Evolutionary conservation across 768 basidiomycete genomes (phyloP).

Genomic region (Lentinula sp.): DNA sequence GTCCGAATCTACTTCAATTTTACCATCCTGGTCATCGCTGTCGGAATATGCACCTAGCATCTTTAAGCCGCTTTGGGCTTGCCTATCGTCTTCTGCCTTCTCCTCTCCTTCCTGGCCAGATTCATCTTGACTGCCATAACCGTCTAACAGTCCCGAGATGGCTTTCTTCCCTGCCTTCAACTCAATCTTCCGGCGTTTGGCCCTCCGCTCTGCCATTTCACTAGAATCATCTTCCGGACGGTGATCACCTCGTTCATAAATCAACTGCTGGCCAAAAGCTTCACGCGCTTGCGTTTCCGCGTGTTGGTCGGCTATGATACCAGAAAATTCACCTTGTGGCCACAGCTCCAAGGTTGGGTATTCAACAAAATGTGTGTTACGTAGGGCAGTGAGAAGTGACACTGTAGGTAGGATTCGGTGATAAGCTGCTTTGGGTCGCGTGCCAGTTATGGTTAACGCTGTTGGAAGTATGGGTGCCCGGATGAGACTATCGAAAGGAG

Average conservation of each 20-base stretch:
- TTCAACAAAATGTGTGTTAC: constrained; percentile 68
- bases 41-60: constrained; percentile 41
- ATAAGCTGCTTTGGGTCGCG: constrained; percentile 32
- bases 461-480: constrained; percentile 30
- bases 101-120: constrained; percentile 26
- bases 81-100: constrained; percentile 24
- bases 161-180: constrained; percentile 44
- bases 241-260: neutral
- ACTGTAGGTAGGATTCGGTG: constrained; percentile 50
- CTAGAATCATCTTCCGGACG: constrained; percentile 3
- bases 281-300: constrained; percentile 13
- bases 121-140: constrained; percentile 49
- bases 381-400: constrained; percentile 42
- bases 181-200: constrained; percentile 56
- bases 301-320: constrained; percentile 49
- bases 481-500: constrained; percentile 57
- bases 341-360: constrained; percentile 80
- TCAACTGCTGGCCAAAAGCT: constrained; percentile 12
- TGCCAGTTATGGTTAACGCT: constrained; percentile 9
- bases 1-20: constrained; percentile 28
- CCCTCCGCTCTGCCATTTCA: constrained; percentile 25
- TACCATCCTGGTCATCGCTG: constrained; percentile 36
- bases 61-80: constrained; percentile 26
- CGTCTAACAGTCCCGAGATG: constrained; percentile 52
- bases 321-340: constrained; percentile 50